Conservation (phyloP, 805 yeast species). For the Zygosaccharomyces lentus region DNA sequence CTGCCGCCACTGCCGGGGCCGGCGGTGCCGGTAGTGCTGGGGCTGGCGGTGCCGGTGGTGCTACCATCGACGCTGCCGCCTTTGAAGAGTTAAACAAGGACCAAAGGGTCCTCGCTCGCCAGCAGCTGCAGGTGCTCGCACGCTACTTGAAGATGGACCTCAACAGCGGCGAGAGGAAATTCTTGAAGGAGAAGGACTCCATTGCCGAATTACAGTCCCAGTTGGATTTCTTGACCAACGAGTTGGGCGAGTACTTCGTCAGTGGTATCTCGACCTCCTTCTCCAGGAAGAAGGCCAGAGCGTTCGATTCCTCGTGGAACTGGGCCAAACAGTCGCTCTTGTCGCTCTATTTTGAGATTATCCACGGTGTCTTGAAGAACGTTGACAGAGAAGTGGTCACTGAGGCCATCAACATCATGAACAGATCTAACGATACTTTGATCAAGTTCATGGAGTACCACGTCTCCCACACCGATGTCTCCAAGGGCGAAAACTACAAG, state of each 20-base stretch:
- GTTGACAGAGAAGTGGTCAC: constrained; percentile 95
- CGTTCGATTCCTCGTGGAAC: constrained; percentile 97
- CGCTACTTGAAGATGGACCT: constrained; percentile 91
- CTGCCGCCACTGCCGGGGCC: constrained; percentile 57
- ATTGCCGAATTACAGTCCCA: constrained; percentile 79
- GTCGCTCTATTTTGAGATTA: constrained; percentile 90
- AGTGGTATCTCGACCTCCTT: constrained; percentile 87
- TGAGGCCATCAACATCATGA: constrained; percentile 96
- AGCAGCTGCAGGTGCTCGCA: constrained; percentile 81
- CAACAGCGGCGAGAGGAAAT: constrained; percentile 83
- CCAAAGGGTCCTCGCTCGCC: constrained; percentile 46
- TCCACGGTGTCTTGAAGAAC: constrained; percentile 85
- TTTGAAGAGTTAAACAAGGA: constrained; percentile 61
- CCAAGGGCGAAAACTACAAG: constrained; percentile 87
- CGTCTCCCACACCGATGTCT: constrained; percentile 55
- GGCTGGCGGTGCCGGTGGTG: constrained; percentile 67
- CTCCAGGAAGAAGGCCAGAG: constrained; percentile 89
- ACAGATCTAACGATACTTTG: constrained; percentile 89
- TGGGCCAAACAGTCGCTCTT: constrained; percentile 99
- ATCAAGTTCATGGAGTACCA: constrained; percentile 95
- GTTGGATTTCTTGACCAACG: constrained; percentile 68
- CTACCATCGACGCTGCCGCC: constrained; percentile 92
- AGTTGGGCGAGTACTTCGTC: constrained; percentile 90
- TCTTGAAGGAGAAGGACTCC: constrained; percentile 74
- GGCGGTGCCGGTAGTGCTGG: constrained; percentile 50